Evolutionary conservation across 108 stramenopile genomes (phyloP), one percentile per base, ranked within the genome.

Genomic region (Cyclotella baltica): DNA sequence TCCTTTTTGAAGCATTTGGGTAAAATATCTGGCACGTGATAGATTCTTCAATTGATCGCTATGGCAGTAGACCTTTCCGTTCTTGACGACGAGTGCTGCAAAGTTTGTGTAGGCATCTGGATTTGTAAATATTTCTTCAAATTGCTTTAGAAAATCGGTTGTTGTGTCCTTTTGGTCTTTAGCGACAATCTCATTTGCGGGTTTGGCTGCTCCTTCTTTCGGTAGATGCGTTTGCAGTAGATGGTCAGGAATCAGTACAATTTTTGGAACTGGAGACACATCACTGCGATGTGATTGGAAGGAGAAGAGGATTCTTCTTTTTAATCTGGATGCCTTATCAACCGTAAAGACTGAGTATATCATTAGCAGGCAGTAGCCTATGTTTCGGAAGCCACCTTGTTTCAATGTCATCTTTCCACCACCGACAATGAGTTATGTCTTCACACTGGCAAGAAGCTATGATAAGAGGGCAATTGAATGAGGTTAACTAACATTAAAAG

Each of bases 31-130:
- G 16, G 56, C 75, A n/a, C 81, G 63, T 15, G 75, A 83, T n/a
- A 83, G 43, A 20, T 28, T 50, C 22, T 73, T 72, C 62, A 59
- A 67, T 29, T 83, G 81, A 68, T 58, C 62, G 30, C 35, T 18
- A 20, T 75, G 67, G 53, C 81, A 83, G 57, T 83, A 83, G 23
- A 83, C 36, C 27, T 72, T 76, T 15, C 71, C 70, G n/a, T 61
- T 57, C 34, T 68, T 72, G 48, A 83, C 52, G 27, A 83, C 3
- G 9, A 83, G 70, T 52, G 81, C 70, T 22, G 66, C 70, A 62
- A 83, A 76, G 46, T 62, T 52, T 22, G 50, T 28, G 22, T 36
- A 55, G 20, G 5, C 25, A 9, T 48, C 50, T 31, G 37, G 25
- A 62, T 25, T 52, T 31, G 33, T 51, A 18, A 66, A 48, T 55